Base-by-base conservation (phyloP, 2,329 filamentous ascomycete species). In the Pestalotiopsis sp. region DNA sequence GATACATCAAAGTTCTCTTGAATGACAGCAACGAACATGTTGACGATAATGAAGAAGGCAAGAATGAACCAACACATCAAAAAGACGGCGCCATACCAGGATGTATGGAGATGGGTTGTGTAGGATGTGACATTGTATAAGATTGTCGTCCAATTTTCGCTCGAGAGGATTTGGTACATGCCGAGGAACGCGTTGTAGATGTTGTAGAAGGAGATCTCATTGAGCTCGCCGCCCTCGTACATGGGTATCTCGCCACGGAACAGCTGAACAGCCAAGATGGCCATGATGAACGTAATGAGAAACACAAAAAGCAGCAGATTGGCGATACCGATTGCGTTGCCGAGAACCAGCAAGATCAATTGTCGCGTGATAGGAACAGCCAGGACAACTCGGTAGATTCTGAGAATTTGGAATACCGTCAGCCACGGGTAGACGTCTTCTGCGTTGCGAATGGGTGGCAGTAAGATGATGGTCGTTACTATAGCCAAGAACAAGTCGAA, bases 21-120 rank as follows among this genome's bases (percentile, higher is more conserved):
- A 72, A 99, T 99, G 81, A 99, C 96, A 85, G 96, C 96, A 92
- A 99, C 98, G 84, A 99, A 99, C 96, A 99, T 99, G 77, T 98
- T 99, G 82, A 99, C 83, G 70, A 98, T 88, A 81, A 99, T 97
- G 77, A 98, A 95, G 79, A 97, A 98, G 5, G 94, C 88, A 57
- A 99, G 86, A 67, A 97, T 96, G 79, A 97, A 98, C 96, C 96
- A 99, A 72, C 94, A 87, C 70, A 98, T 93, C 73, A 97, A 86
- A 74, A 99, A 98, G 1, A 93, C 86, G 9, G 95, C 94, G 10
- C 93, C 94, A 67, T 98, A 94, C 95, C 96, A 98, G 9, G 92
- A 88, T n/a, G 93, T 97, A 52, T 90, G 85, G 72, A 85, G 88
- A 5, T 77, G 74, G 10, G 85, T 85, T 10, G 92, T 90, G 73